Conservation (phyloP, 2,329 filamentous ascomycete species). For the Xylaria sp. region DNA sequence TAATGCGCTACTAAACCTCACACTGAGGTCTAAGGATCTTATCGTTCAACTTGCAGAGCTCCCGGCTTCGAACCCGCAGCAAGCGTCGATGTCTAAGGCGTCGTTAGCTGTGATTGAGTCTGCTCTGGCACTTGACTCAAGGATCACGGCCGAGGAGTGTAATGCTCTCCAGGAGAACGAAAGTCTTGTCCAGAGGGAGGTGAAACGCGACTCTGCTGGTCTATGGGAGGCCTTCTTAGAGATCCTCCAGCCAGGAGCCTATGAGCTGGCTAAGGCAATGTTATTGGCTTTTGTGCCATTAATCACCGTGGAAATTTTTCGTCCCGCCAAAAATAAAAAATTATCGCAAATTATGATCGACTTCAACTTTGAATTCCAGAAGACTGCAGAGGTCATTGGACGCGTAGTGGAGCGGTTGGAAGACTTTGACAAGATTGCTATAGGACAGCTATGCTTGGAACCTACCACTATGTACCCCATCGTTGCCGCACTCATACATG, state of each 20-base stretch:
- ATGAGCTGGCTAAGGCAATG: constrained; percentile 79
- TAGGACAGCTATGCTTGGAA: constrained; percentile 75
- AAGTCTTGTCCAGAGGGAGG: constrained; percentile 71
- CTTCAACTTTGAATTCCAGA: constrained; percentile 79
- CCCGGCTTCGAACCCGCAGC: constrained; percentile 56
- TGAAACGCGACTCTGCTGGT: constrained; percentile 75
- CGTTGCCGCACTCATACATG: constrained; percentile 82
- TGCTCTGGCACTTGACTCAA: constrained; percentile 75
- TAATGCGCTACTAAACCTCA: constrained; percentile 72
- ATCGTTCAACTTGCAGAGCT: constrained; percentile 66
- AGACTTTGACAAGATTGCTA: constrained; percentile 75
- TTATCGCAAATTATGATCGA: constrained; percentile 62
- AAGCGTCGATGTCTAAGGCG: constrained; percentile 63
- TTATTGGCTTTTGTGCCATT: constrained; percentile 76
- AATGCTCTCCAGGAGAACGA: constrained; percentile 68
- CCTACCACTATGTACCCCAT: constrained; percentile 76
- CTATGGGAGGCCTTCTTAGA: constrained; percentile 83
- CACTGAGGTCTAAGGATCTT: constrained; percentile 69
- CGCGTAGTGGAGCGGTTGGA: constrained; percentile 81
- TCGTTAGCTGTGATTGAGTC: constrained; percentile 73
- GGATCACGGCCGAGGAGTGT: constrained; percentile 75
- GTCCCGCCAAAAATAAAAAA: constrained; percentile 60
- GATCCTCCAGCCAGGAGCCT: constrained; percentile 71
- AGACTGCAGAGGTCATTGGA: constrained; percentile 69
- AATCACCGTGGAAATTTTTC: constrained; percentile 79